Percentiles rank a stretch among this genome's conserved stretches.
phyloP scores from a whole-genome alignment of 2,329 filamentous ascomycete species.

The Colletotrichum tropicicola region DNA sequence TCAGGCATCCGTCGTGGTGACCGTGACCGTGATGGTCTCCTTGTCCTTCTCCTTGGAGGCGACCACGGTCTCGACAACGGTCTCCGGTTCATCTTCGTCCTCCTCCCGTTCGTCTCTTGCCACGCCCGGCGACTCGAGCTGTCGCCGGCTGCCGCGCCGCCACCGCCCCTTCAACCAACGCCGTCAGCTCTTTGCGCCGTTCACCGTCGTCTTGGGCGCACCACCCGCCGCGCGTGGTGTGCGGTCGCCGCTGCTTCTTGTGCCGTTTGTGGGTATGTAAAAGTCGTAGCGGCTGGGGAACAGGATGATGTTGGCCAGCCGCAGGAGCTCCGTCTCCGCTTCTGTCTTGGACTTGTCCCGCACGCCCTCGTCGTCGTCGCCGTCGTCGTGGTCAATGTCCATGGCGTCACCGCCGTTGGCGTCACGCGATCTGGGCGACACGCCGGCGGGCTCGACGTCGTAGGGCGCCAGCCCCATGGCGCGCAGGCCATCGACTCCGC shows the following conservation, averaged over 20 bases:
- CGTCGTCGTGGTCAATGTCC: slow-evolving; percentile 37
- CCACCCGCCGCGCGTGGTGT: slow-evolving; percentile 20
- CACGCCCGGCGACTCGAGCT: not conserved
- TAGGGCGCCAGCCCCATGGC: slow-evolving; percentile 68
- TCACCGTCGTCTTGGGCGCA: slow-evolving; percentile 13
- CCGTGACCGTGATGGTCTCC: slow-evolving; percentile 26
- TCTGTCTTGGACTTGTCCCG: slow-evolving; percentile 42
- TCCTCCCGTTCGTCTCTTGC: not conserved
- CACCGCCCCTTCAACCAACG: slow-evolving; percentile 35
- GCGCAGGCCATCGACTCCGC: slow-evolving; percentile 58
- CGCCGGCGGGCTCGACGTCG: slow-evolving; percentile 48
- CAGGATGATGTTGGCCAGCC: slow-evolving; percentile 64
- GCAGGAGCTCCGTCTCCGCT: slow-evolving; percentile 61
- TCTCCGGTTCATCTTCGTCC: slow-evolving; percentile 6
- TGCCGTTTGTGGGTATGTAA: slow-evolving; percentile 29
- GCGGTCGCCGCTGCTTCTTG: slow-evolving; percentile 27
- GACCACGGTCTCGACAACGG: slow-evolving; percentile 6
- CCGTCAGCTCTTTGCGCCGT: slow-evolving; percentile 29
- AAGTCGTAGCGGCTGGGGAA: slow-evolving; percentile 50
- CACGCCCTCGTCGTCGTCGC: slow-evolving; percentile 33
- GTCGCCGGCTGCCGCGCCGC: slow-evolving; percentile 19
- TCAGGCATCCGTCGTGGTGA: slow-evolving; percentile 20
- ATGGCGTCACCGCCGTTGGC: slow-evolving; percentile 34
- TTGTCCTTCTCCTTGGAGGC: slow-evolving; percentile 1
- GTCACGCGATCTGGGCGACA: slow-evolving; percentile 27